Percentiles rank a stretch among this genome's conserved stretches.
Conservation (phyloP, 805 yeast genomes). For the Saccharomycopsis babjevae region DNA sequence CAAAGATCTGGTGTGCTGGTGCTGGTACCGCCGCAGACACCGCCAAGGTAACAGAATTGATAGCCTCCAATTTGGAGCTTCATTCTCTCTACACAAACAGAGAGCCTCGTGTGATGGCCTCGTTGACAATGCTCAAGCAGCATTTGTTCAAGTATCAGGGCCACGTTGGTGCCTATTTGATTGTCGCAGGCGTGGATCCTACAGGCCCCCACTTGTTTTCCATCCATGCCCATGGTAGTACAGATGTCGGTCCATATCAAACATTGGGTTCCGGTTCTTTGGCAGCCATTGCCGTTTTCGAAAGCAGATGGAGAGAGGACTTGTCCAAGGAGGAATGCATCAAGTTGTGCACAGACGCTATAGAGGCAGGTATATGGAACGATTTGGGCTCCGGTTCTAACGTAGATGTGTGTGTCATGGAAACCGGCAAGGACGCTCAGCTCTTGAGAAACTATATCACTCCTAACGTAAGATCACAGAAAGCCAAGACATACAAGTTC, state of each 20-base stretch:
- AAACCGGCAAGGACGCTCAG: conserved; percentile 78
- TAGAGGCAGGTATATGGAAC: conserved; percentile 97
- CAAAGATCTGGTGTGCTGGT: conserved; percentile 98
- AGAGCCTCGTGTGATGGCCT: conserved; percentile 87
- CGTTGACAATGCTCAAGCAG: conserved; percentile 86
- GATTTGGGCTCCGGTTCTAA: conserved; percentile 98
- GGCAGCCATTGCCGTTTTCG: conserved; percentile 97
- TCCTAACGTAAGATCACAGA: conserved; percentile 79
- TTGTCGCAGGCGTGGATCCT: conserved; percentile 97
- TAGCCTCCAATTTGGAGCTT: conserved; percentile 81
- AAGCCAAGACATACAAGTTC: conserved; percentile 77
- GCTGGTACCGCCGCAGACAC: conserved; percentile 99
- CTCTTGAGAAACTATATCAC: conserved; percentile 79
- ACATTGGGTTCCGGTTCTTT: conserved; percentile 94
- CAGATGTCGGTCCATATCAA: conserved; percentile 89
- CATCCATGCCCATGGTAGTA: conserved; percentile 95
- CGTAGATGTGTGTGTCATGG: conserved; percentile 96
- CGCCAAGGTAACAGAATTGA: conserved; percentile 92
- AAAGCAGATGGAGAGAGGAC: conserved; percentile 73
- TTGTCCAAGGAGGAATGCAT: conserved; percentile 85
- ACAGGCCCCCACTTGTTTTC: conserved; percentile 90
- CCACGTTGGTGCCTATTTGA: conserved; percentile 91
- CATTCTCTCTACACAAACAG: conserved; percentile 79
- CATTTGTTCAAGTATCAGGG: conserved; percentile 96
- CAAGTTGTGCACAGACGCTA: conserved; percentile 82